Base-by-base conservation (phyloP, 2,329 filamentous ascomycete species). In the Truncatella angustata region DNA sequence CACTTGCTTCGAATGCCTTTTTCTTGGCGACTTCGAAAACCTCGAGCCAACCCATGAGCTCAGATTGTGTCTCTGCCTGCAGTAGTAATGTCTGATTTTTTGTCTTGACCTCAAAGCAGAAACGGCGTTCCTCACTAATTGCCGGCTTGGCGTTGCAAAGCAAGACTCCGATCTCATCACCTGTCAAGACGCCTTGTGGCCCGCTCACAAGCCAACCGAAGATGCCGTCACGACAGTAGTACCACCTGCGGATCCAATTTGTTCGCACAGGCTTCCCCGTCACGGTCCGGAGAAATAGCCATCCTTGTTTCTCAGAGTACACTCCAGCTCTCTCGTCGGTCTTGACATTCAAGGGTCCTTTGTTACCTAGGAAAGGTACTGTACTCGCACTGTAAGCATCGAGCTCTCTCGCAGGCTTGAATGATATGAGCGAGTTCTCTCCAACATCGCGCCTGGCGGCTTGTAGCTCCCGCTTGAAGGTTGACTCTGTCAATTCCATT, bases 51-150 rank as follows among this genome's bases (percentile, higher is more conserved):
- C 96, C 90, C 53, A 89, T 91, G n/a, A 99, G 80, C 66, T 97
- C 90, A 46, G 76, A 77, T 67, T 99, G 94, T 0, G 91, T 96
- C 67, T 99, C 94, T 4, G 93, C 90, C 71, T 99, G 94, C 3
- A 99, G 77, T 54, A 97, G 75, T 57, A 96, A 85, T 46, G 87
- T 94, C 56, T 89, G 89, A 63, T 90, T 96, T 70, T 97, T 99
- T 2, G 94, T 99, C 76, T 97, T 99, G 63, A 99, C 88, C 70
- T 99, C 94, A 63, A 99, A 97, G 67, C 94, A 97, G 70, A 97
- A 99, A 14, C 94, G 84, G 35, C 94, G 85, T 64, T 99, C 94
- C 70, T 99, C 94, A 59, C 90, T 86, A 48, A 95, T 88, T 1
- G 92, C 91, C 16, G 92, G 91, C 62, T 93, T 90, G 45, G 94